A percentile compares a stretch with the other conserved stretches of the same genome.
Conservation (phyloP, 108 stramenopile genomes). For the Cyclotella atomus region DNA sequence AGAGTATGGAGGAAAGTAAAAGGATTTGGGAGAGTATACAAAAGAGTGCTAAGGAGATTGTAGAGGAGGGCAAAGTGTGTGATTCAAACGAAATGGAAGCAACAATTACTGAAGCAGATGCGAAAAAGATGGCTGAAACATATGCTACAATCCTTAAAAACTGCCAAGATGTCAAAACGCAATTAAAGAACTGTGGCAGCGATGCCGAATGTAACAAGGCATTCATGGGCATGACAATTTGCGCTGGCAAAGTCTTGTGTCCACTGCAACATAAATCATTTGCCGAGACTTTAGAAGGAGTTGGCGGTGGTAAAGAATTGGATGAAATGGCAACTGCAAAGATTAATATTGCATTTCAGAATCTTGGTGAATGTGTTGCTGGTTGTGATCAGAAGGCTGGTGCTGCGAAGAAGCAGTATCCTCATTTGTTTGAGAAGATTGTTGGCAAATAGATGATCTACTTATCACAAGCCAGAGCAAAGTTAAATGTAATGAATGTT, state of each 20-base stretch:
- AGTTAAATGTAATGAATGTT: too few relatives aligned
- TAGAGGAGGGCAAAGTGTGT: neutral
- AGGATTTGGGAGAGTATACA: constrained; percentile 85
- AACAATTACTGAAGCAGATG: constrained; percentile 54
- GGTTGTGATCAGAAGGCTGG: constrained; percentile 49
- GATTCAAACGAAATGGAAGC: neutral
- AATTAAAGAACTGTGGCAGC: constrained; percentile 55
- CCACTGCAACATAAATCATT: constrained; percentile 78
- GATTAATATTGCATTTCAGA: constrained; percentile 74
- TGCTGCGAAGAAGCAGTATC: constrained; percentile 62
- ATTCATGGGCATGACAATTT: constrained; percentile 85
- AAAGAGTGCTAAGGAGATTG: constrained; percentile 40
- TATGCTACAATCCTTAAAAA: constrained; percentile 59
- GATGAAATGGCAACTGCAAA: constrained; percentile 53
- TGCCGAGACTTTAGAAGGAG: constrained; percentile 41
- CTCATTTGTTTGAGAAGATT: constrained; percentile 44
- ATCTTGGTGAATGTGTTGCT: constrained; percentile 72
- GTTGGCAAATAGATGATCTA: too few relatives aligned
- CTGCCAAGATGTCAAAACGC: constrained; percentile 56
- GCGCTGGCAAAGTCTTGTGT: constrained; percentile 84
- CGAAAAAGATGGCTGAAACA: constrained; percentile 58
- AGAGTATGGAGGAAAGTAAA: constrained; percentile 74
- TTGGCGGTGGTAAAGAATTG: constrained; percentile 21
- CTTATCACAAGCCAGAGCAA: too few relatives aligned
- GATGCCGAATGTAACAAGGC: constrained; percentile 81